Base-by-base conservation (phyloP, 1,139 yeast species). In the Casaregolazyma suthepensis region DNA sequence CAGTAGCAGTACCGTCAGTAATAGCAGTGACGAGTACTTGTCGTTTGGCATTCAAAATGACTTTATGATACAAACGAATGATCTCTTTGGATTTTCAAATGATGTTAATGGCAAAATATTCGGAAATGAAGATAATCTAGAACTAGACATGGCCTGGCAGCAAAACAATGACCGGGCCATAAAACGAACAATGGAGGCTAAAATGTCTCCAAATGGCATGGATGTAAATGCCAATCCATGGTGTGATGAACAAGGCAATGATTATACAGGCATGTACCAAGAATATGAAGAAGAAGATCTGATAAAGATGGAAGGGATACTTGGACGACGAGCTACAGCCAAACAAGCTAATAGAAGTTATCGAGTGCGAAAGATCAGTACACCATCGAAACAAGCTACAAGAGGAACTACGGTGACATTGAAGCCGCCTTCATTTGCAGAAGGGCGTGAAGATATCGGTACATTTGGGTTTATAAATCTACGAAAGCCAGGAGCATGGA, bases 401-500 rank as follows among this genome's bases (percentile, higher is more conserved):
- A 58, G 57, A 50, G 61, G 61, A 5, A 59, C 53, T 19, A 58
- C 61, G 1, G 56, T 58, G 10, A 54, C 55, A 1, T 44, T 58
- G 38, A 50, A 55, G 35, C 61, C 57, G 38, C 61, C 61, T 29
- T 56, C 59, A 22, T 57, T 57, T 58, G 61, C 59, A 17, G 57
- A 57, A 46, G 61, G 60, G 7, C 54, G 54, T 18, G 59, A 55
- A 35, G 56, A 57, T 37, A 57, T 53, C 1, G 61, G 61, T 5
- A 54, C 55, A 40, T 59, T 60, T 54, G 56, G 55, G 15, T 53
- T 57, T 37, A 58, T 60, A 38, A 60, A 60, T 54, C 47, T 60
- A 26, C 55, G 63, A 23, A 55, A 53, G 43, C 57, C 60, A 5
- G 58, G 59, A 9, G 63, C 63, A 6, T 60, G 63, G 63, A 57